Conservation (phyloP, 2,329 filamentous ascomycete genomes). For the Clonostachys rosea region DNA sequence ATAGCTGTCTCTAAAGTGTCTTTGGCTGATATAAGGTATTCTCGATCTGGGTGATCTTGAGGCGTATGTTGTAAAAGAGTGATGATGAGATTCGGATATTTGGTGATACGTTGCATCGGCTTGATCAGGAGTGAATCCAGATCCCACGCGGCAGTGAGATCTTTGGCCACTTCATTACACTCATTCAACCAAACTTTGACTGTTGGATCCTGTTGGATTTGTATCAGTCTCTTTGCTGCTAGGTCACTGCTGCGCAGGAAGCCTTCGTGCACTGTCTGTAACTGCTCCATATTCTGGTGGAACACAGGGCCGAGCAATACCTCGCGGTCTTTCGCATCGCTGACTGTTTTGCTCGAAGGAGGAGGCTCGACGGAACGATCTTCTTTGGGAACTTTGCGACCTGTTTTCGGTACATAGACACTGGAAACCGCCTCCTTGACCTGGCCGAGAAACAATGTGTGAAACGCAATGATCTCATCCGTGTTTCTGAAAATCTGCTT, state of each 20-base stretch:
- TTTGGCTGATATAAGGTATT: slow-evolving; percentile 51
- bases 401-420: slow-evolving; percentile 66
- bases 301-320: slow-evolving; percentile 51
- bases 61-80: slow-evolving; percentile 78
- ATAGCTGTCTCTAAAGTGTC: slow-evolving; percentile 59
- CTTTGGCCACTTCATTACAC: slow-evolving; percentile 87
- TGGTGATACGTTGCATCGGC: slow-evolving; percentile 89
- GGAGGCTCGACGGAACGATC: slow-evolving; percentile 20
- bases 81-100: slow-evolving; percentile 83
- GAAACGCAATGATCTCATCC: slow-evolving; percentile 84
- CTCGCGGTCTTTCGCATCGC: slow-evolving; percentile 46
- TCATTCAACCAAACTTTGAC: slow-evolving; percentile 85
- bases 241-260: slow-evolving; percentile 60
- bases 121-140: slow-evolving; percentile 95
- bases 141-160: slow-evolving; percentile 92
- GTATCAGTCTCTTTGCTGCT: slow-evolving; percentile 55
- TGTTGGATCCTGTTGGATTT: slow-evolving; percentile 58
- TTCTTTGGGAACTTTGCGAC: slow-evolving; percentile 35
- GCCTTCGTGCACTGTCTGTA: slow-evolving; percentile 56
- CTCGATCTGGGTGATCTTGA: slow-evolving; percentile 76
- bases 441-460: slow-evolving; percentile 71
- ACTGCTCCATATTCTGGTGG: slow-evolving; percentile 50
- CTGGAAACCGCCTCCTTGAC: slow-evolving; percentile 76
- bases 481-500: slow-evolving; percentile 91
- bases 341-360: slow-evolving; percentile 33